Percentiles rank a stretch among this genome's conserved stretches.
phyloP scores from a whole-genome alignment of 768 basidiomycete genomes.

The Mycena amicta region DNA sequence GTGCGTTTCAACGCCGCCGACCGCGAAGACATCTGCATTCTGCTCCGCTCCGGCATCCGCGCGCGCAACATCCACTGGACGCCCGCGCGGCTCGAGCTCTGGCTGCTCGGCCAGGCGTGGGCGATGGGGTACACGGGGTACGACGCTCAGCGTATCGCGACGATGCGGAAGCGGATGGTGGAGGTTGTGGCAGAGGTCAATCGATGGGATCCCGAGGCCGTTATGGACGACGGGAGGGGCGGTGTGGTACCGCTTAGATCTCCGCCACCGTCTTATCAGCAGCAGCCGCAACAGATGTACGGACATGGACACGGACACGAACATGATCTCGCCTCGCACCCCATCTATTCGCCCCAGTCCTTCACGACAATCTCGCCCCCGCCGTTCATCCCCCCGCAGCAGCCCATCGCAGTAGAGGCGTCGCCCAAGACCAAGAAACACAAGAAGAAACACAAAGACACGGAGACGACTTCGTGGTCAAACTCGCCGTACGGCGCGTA shows the following conservation, averaged over 20 bases:
- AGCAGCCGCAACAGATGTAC: not conserved
- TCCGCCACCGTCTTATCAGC: not conserved
- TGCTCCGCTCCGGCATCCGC: constrained; percentile 61
- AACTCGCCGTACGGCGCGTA: not conserved
- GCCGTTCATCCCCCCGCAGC: not conserved
- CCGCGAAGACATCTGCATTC: constrained; percentile 65
- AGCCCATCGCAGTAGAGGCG: not conserved
- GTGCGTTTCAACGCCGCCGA: constrained; percentile 68
- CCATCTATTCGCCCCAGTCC: constrained; percentile 7
- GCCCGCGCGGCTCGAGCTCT: constrained; percentile 51
- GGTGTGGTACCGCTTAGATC: constrained; percentile 5
- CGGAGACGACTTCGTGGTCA: constrained; percentile 12
- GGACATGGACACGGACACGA: too few relatives aligned
- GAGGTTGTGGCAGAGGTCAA: constrained; percentile 47
- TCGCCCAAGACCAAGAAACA: not conserved
- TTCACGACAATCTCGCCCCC: not conserved
- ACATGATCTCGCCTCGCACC: constrained; percentile 1
- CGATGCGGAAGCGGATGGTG: constrained; percentile 52
- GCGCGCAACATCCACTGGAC: constrained; percentile 60
- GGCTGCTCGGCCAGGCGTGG: constrained; percentile 61
- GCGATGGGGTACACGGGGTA: constrained; percentile 64
- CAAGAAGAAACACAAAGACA: constrained; percentile 8
- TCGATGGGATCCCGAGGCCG: constrained; percentile 20
- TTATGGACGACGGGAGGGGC: constrained; percentile 16
- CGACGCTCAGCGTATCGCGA: constrained; percentile 42